Base-by-base conservation (phyloP, 768 basidiomycete species). In the Mrakia gelida region DNA sequence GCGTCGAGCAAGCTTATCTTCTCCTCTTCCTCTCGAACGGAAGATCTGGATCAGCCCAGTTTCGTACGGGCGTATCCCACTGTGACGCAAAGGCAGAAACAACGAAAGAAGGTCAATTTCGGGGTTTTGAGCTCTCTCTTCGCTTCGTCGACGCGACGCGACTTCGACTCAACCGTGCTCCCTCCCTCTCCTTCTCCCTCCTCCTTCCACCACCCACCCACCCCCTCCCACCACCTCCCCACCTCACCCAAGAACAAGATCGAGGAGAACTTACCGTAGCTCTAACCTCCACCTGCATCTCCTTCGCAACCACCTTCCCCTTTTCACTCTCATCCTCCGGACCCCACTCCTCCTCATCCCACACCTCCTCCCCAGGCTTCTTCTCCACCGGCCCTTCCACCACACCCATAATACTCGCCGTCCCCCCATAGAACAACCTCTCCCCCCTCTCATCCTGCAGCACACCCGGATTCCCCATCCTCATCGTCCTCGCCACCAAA, bases 291-390 rank as follows among this genome's bases (percentile, higher is more conserved):
- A 70, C 67, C 67, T 70, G 67, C 15, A 70, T 30, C 41, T 70
- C 67, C 38, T 70, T 70, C 41, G 67, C 67, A 1, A 70, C 67
- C 4, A 70, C 34, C 26, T 43, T 70, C 21, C 38, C 38, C 67
- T 45, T 70, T 41, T 70, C 67, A 15, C 38, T 34, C 41, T 41
- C 41, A 7, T 70, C 67, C 23, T 70, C 67, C 67, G 67, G 67
- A 11, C 67, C 67, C 67, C 67, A 70, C 34, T 41, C 41, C 67
- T 16, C 67, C 41, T 70, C 67, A 13, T 70, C 38, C 67, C 67
- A 70, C 41, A 41, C 67, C 67, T 70, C 67, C 67, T 70, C 67
- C 11, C 67, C 67, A 41, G 67, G 67, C 41, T 70, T 70, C 67
- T 41, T 70, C 38, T 70, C 67, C 67, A 38, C 34, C 10, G 67